Percentiles rank a stretch among this genome's conserved stretches.
These are phyloP conservation scores for Ceratocystis ficicola DNA, from an alignment of 2,329 filamentous ascomycete species.

Conservation along the genomic window DNA sequence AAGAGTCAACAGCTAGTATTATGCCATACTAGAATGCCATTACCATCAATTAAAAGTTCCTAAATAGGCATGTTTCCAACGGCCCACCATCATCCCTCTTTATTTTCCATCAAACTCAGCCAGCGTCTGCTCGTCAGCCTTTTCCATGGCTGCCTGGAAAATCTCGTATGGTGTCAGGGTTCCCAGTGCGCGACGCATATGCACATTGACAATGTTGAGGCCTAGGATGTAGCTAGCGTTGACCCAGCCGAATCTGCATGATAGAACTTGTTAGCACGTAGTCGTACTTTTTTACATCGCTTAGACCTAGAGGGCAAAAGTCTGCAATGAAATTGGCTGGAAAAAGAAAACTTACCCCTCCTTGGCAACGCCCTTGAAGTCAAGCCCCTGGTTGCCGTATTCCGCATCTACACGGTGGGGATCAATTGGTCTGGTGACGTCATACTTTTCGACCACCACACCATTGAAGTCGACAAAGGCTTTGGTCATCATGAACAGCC, in stretches of 20 bases:
- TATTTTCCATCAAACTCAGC: conserved; percentile 31
- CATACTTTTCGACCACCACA: conserved; percentile 96
- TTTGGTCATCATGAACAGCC: conserved; percentile 97
- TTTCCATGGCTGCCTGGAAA: conserved; percentile 56
- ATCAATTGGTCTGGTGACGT: conserved; percentile 80
- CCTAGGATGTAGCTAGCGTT: conserved; percentile 97
- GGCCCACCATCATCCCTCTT: background rate
- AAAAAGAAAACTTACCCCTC: conserved; percentile 62
- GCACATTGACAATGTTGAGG: conserved; percentile 72
- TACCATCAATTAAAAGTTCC: too few species aligned
- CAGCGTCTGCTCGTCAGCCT: conserved; percentile 42
- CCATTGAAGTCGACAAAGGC: conserved; percentile 98
- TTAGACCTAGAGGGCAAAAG: background rate
- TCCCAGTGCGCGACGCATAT: conserved; percentile 79
- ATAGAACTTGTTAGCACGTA: conserved; percentile 26
- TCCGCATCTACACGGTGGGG: conserved; percentile 92
- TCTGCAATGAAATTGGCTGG: conserved; percentile 2
- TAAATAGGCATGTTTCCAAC: background rate
- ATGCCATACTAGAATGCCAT: too few species aligned
- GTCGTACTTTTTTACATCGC: background rate
- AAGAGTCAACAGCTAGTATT: too few species aligned
- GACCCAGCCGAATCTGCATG: conserved; percentile 83
- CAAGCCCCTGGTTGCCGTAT: conserved; percentile 90
- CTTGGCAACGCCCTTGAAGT: conserved; percentile 90
- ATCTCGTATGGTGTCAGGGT: conserved; percentile 78